Conservation (phyloP, 345 rosid genomes). For the Kandelia obovata region DNA sequence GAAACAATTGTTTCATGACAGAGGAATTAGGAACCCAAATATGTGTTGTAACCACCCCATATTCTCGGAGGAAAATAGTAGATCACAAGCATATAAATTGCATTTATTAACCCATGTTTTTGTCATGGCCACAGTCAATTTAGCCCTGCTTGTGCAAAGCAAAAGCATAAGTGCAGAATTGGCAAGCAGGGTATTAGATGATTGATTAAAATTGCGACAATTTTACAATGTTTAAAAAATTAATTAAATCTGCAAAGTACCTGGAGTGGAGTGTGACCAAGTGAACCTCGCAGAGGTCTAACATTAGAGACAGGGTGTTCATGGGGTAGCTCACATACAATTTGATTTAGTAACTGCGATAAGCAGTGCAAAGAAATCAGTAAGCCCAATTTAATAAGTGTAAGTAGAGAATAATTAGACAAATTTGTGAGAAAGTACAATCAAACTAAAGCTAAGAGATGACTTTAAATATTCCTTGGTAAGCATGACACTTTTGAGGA, state of each 20-base stretch:
- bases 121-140: no score
- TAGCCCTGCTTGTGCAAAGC: no score
- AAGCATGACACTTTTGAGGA: background rate
- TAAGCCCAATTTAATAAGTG: background rate
- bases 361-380: slow-evolving; percentile 1
- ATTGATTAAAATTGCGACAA: background rate
- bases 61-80: no score
- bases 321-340: slow-evolving; percentile 63
- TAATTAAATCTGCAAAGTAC: slow-evolving; percentile 19
- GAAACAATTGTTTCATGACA: no score
- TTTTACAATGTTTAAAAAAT: background rate
- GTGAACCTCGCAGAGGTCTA: slow-evolving; percentile 57
- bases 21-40: no score
- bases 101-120: no score
- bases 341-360: slow-evolving; percentile 59
- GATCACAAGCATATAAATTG: no score
- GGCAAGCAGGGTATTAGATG: background rate
- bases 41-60: no score
- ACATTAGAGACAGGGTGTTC: slow-evolving; percentile 55
- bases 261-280: slow-evolving; percentile 70
- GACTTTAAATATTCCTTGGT: background rate
- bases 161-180: no score
- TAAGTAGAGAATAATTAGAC: background rate
- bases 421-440: background rate
- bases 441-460: background rate